A percentile compares a stretch with the other conserved stretches of the same genome.
Conservation (phyloP, 768 basidiomycete species). For the Boletus bicolor region DNA sequence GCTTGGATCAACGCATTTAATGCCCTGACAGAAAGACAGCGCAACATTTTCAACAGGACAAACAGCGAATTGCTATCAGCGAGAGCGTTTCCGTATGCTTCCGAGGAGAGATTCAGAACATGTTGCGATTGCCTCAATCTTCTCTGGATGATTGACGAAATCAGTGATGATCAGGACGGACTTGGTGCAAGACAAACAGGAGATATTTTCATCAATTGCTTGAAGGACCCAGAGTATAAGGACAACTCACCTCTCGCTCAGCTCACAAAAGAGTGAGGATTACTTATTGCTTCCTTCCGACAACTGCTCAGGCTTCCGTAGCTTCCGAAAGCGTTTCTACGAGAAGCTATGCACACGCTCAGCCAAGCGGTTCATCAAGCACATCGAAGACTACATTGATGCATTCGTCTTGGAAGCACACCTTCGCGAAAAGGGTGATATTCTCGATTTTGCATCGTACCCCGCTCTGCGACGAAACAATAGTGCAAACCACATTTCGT, state of each 20-base stretch:
- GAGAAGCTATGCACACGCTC: slow-evolving; percentile 41
- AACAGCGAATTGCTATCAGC: slow-evolving; percentile 61
- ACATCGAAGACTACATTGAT: slow-evolving; percentile 54
- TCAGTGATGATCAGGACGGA: slow-evolving; percentile 63
- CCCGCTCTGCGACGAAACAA: slow-evolving; percentile 61
- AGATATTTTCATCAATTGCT: slow-evolving; percentile 48
- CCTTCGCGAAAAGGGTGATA: slow-evolving; percentile 52
- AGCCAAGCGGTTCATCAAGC: slow-evolving; percentile 44
- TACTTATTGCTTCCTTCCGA: neutral
- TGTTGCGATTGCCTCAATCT: slow-evolving; percentile 61
- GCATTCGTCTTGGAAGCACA: slow-evolving; percentile 60
- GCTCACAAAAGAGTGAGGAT: slow-evolving; percentile 58
- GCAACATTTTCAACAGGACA: slow-evolving; percentile 52
- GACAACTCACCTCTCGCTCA: slow-evolving; percentile 55
- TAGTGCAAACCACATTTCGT: slow-evolving; percentile 64
- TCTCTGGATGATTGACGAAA: slow-evolving; percentile 65
- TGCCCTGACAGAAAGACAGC: slow-evolving; percentile 57
- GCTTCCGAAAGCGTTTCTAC: slow-evolving; percentile 51
- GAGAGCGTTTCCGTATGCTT: slow-evolving; percentile 58
- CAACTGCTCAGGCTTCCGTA: slow-evolving; percentile 22
- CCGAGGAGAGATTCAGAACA: slow-evolving; percentile 54
- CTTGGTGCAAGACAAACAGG: slow-evolving; percentile 53
- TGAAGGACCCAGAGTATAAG: slow-evolving; percentile 50
- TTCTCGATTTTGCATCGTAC: slow-evolving; percentile 55
- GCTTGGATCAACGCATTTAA: slow-evolving; percentile 62